Evolutionary conservation across 2,329 filamentous ascomycete genomes (phyloP).

Genomic region (Curvularia spicifera): DNA sequence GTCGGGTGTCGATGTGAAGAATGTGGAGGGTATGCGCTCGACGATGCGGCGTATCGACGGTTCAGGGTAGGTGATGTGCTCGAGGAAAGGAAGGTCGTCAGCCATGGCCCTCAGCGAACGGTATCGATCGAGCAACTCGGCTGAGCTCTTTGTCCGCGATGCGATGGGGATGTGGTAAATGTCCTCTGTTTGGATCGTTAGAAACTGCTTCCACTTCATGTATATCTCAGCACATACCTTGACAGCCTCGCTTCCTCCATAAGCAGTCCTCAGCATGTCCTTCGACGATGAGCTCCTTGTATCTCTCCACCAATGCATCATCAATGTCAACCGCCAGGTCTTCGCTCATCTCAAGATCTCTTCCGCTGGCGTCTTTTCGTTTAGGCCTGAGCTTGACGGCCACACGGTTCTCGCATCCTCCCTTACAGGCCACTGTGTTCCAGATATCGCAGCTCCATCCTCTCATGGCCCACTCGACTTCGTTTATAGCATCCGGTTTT

Average conservation of each 20-base stretch:
- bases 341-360: slow-evolving; percentile 60
- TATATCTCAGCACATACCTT: slow-evolving; percentile 62
- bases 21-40: slow-evolving; percentile 34
- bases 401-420: slow-evolving; percentile 82
- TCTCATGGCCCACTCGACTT: slow-evolving; percentile 92
- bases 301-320: slow-evolving; percentile 75
- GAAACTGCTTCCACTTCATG: slow-evolving; percentile 7
- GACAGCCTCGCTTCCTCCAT: slow-evolving; percentile 87
- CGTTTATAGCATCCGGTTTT: slow-evolving; percentile 83
- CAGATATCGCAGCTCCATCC: slow-evolving; percentile 80
- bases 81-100: slow-evolving; percentile 40
- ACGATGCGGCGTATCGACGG: slow-evolving; percentile 36
- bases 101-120: slow-evolving; percentile 46
- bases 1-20: slow-evolving; percentile 25
- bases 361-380: slow-evolving; percentile 53
- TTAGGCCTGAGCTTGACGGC: slow-evolving; percentile 73
- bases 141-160: slow-evolving; percentile 45
- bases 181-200: slow-evolving; percentile 55
- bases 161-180: slow-evolving; percentile 65
- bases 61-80: slow-evolving; percentile 44
- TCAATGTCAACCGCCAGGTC: slow-evolving; percentile 57
- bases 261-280: slow-evolving; percentile 82
- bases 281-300: slow-evolving; percentile 72
- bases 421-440: slow-evolving; percentile 81
- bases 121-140: slow-evolving; percentile 51